Base-by-base conservation (phyloP, 768 basidiomycete genomes). In the Tephrocybe sp. region DNA sequence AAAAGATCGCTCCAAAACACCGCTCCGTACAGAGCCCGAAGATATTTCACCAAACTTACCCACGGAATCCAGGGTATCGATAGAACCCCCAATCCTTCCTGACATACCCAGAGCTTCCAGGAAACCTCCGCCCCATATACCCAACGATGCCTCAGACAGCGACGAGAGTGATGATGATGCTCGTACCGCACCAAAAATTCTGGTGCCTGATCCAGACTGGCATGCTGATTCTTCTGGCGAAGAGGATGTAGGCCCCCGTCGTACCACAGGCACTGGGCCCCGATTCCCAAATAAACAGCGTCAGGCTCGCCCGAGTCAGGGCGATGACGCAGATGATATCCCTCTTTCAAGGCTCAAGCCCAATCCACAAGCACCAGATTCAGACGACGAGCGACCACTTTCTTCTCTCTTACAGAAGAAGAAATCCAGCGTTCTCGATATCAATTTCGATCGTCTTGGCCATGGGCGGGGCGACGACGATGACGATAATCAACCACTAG, bases 271-370 rank as follows among this genome's bases (percentile, higher is more conserved):
- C 30, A 71, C 73, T 9, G 84, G 84, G 0, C 77, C 70, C 42
- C 75, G 81, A 47, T 78, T 77, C 56, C 73, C 73, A 12, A 69
- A 59, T 41, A 69, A 65, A 50, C 18, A 45, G 11, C 58, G 52
- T 15, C 42, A n/a, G n/a, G n/a, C 33, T 33, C 65, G 57, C 18
- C 55, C 56, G 47, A 30, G 42, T 40, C 37, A 34, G 38, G 76
- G 76, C 16, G 80, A 83, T 53, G 88, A 86, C 53, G 90, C 90
- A 45, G 90, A 92, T 55, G 90, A 93, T 67, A 56, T 91, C 36
- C 91, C 91, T 2, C 72, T 93, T 8, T 80, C 82, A 21, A 70
- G 73, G 18, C 75, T 75, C 50, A 78, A 82, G 40, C 70, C 67
- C 29, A 62, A 59, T 39, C 59, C 50, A 50, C 57, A 59, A 15